Evolutionary conservation across 768 basidiomycete genomes (phyloP), one percentile per base, ranked within the genome.

Genomic region (Hygrophorus russula): DNA sequence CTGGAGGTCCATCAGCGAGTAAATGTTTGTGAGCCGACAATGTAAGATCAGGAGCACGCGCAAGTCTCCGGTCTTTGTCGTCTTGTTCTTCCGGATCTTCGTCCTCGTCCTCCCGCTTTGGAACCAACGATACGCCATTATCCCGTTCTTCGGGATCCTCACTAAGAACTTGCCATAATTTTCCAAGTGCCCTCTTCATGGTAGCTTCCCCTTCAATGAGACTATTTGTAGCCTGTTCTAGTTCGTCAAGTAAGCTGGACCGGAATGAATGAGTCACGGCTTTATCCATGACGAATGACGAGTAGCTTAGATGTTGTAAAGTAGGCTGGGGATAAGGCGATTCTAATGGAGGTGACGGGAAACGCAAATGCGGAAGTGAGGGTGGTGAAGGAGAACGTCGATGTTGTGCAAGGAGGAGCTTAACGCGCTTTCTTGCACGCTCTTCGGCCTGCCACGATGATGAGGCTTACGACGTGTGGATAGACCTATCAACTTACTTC

Each of bases 201-300:
- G 68, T 68, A 15, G 78, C 77, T 57, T 91, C 89, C 14, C 85
- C 86, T 62, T 90, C 85, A 37, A 91, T 83, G 36, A 92, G 73
- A 35, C 76, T 78, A 55, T 86, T 88, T 8, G 87, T 88, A 11
- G 87, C 80, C 40, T 82, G 67, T 50, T 89, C 85, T 11, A 92
- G 69, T 52, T 89, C 86, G 49, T 86, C 80, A 17, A 90, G 63
- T 38, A 90, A 62, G 44, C 67, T 70, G 28, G 87, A 83, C 35
- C 87, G 82, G 61, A 88, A 92, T 3, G 88, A 78, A 57, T 86
- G 82, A 13, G 83, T 86, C 12, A 86, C 77, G 6, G 85, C 74
- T 49, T 81, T 84, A 57, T 91, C 88, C 71, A 90, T 73, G 11
- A 92, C 86, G 52, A 88, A 86, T 0, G 87, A 85, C 14, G 86